Conservation (phyloP, 2,329 filamentous ascomycete species). For the Monilinia fructicola region DNA sequence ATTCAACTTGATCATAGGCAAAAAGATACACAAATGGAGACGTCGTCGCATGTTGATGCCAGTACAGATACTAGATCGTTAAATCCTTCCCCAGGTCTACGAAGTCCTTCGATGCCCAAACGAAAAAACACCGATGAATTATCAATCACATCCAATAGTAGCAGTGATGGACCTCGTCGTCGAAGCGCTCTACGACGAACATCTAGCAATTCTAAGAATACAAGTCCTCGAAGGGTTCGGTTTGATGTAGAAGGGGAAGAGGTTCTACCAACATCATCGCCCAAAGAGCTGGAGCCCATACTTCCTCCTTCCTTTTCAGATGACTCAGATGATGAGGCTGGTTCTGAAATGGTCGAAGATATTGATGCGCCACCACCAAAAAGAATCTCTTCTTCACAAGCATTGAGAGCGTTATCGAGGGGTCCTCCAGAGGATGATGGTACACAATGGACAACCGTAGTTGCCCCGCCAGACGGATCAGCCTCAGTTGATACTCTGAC, state of each 20-base stretch:
- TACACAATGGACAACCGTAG: slow-evolving; percentile 40
- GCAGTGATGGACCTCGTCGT: slow-evolving; percentile 51
- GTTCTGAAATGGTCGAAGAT: slow-evolving; percentile 38
- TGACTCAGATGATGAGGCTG: slow-evolving; percentile 41
- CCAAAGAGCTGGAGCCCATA: slow-evolving; percentile 34
- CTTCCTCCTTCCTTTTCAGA: slow-evolving; percentile 25
- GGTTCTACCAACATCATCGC: slow-evolving; percentile 59
- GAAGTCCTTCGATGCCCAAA: slow-evolving; percentile 32
- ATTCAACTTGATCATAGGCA: slow-evolving; percentile 19
- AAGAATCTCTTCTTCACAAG: slow-evolving; percentile 57
- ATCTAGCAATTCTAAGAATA: slow-evolving; percentile 50
- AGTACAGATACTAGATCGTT: slow-evolving; percentile 34
- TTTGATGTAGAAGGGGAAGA: slow-evolving; percentile 62
- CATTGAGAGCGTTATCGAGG: slow-evolving; percentile 52
- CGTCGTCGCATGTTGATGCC: slow-evolving; percentile 29
- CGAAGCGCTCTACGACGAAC: slow-evolving; percentile 59
- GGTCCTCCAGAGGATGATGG: slow-evolving; percentile 50
- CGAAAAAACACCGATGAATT: slow-evolving; percentile 40
- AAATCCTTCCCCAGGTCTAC: slow-evolving; percentile 30
- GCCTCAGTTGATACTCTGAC: slow-evolving; percentile 33
- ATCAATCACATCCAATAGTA: slow-evolving; percentile 54
- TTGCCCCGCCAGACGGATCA: slow-evolving; percentile 39
- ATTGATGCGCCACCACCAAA: slow-evolving; percentile 48
- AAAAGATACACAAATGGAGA: slow-evolving; percentile 31
- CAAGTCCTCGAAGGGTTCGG: slow-evolving; percentile 61